Evolutionary conservation across 176 grass and related monocot species (phyloP), one percentile per base, ranked within the genome.

Genomic region (Cenchrus americanus): DNA sequence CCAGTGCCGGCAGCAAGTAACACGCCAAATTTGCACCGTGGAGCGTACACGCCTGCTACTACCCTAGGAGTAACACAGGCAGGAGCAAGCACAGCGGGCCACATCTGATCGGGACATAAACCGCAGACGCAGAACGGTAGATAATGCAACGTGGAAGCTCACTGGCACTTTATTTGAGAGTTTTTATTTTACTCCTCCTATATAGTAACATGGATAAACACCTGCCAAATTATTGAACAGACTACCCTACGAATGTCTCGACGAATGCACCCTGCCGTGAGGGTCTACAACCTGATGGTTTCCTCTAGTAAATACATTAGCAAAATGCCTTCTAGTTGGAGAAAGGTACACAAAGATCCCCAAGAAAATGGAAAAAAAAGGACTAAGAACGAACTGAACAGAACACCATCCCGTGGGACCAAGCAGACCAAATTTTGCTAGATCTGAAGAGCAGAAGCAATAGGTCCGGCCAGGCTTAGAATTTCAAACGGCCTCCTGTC

Each of bases 371-470:
- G n/a, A n/a, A 41, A 46, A 47, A 23, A 19, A 62, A 58, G 23
- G 46, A 55, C 51, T 24, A 82, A 91, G 40, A 58, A 91, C 77
- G 62, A 85, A 76, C 76, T 43, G 46, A 82, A 73, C 51, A 85
- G 67, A 54, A 60, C 52, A 85, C 14, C 52, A 73, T 74, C 59
- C 19, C 57, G 21, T 42, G 0, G 30, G 22, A 21, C 17, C 80
- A 52, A 83, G 59, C 30, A 83, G 80, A 67, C 67, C 18, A 75
- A 40, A 68, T n/a, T 60, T 76, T 59, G 67, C 86, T 91, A 98
- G 49, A 98, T 92, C 81, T 99, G 91, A 51, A 99, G 91, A 52
- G 96, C 73, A 43, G 87, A 80, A 41, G 93, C 91, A 87, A 99
- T 99, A 14, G 96, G 71, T 57, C 82, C 91, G 27, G 96, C 87